These are phyloP conservation scores for Escovopsis weberi DNA, from an alignment of 2,329 filamentous ascomycete genomes.

Conservation along the genomic window DNA sequence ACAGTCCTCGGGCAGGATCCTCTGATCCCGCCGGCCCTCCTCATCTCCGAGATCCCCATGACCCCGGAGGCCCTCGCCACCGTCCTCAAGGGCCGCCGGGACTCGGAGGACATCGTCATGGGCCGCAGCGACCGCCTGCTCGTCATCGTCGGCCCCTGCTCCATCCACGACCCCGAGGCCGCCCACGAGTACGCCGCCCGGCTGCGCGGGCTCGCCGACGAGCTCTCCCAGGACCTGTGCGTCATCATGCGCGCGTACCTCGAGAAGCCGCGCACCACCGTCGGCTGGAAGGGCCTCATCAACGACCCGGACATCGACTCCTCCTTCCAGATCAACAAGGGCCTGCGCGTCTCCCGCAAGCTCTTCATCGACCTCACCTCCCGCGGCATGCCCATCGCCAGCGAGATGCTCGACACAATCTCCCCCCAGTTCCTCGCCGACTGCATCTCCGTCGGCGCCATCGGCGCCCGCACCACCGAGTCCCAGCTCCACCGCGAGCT, in stretches of 20 bases:
- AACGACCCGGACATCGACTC: slow-evolving; percentile 98
- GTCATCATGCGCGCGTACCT: slow-evolving; percentile 98
- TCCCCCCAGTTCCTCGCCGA: slow-evolving; percentile 96
- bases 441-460: slow-evolving; percentile 86
- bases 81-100: slow-evolving; percentile 55
- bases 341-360: slow-evolving; percentile 78
- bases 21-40: slow-evolving; percentile 74
- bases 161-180: slow-evolving; percentile 81
- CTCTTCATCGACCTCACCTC: slow-evolving; percentile 83
- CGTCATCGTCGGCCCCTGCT: slow-evolving; percentile 91
- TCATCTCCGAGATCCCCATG: slow-evolving; percentile 73
- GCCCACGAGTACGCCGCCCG: slow-evolving; percentile 79
- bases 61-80: slow-evolving; percentile 47
- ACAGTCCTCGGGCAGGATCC: slow-evolving; percentile 91
- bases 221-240: slow-evolving; percentile 68
- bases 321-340: slow-evolving; percentile 98
- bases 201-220: slow-evolving; percentile 62
- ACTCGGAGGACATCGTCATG: slow-evolving; percentile 61
- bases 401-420: slow-evolving; percentile 98
- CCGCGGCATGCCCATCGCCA: slow-evolving; percentile 84
- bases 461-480: slow-evolving; percentile 92
- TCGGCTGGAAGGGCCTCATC: slow-evolving; percentile 98
- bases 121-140: slow-evolving; percentile 74
- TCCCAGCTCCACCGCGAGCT: slow-evolving; percentile 93
- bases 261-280: slow-evolving; percentile 94